Evolutionary conservation across 768 basidiomycete genomes (phyloP).

Genomic region (Suillus subalutaceus): DNA sequence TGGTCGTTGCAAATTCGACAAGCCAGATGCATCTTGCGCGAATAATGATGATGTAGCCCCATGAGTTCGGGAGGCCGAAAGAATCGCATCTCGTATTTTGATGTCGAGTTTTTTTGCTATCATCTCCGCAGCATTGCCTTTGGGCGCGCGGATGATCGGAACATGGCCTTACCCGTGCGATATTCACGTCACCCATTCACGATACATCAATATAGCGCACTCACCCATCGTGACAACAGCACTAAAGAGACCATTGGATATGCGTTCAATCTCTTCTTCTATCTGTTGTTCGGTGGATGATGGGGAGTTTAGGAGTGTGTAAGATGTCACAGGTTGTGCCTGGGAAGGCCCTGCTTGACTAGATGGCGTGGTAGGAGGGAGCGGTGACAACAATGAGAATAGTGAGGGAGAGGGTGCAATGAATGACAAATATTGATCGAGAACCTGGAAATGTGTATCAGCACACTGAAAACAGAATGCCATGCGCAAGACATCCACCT

Average conservation of each 20-base stretch:
- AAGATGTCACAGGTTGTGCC: slow-evolving; percentile 58
- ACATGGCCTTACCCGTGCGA: slow-evolving; percentile 66
- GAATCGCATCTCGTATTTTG: slow-evolving; percentile 84
- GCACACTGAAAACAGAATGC: not conserved
- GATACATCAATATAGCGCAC: slow-evolving; percentile 23
- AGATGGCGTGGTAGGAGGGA: slow-evolving; percentile 39
- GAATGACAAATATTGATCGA: slow-evolving; percentile 97
- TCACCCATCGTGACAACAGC: slow-evolving; percentile 85
- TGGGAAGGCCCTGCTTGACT: slow-evolving; percentile 38
- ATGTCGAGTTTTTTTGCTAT: slow-evolving; percentile 95
- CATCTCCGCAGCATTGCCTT: slow-evolving; percentile 99
- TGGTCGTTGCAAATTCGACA: slow-evolving; percentile 87
- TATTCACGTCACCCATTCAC: slow-evolving; percentile 1
- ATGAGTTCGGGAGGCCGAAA: slow-evolving; percentile 68
- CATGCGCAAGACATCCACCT: slow-evolving; percentile 47
- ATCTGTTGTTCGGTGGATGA: slow-evolving; percentile 88
- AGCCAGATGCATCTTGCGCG: slow-evolving; percentile 76
- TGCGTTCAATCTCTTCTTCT: slow-evolving; percentile 89
- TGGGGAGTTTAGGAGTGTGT: slow-evolving; percentile 89
- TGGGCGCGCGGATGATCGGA: slow-evolving; percentile 91
- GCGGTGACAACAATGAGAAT: slow-evolving; percentile 83
- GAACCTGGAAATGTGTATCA: slow-evolving; percentile 53
- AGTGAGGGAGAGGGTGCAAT: slow-evolving; percentile 90
- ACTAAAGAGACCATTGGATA: slow-evolving; percentile 89
- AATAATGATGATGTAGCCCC: slow-evolving; percentile 64